Evolutionary conservation across 352 stramenopile genomes (phyloP).

Genomic region (Phytophthora constricta): DNA sequence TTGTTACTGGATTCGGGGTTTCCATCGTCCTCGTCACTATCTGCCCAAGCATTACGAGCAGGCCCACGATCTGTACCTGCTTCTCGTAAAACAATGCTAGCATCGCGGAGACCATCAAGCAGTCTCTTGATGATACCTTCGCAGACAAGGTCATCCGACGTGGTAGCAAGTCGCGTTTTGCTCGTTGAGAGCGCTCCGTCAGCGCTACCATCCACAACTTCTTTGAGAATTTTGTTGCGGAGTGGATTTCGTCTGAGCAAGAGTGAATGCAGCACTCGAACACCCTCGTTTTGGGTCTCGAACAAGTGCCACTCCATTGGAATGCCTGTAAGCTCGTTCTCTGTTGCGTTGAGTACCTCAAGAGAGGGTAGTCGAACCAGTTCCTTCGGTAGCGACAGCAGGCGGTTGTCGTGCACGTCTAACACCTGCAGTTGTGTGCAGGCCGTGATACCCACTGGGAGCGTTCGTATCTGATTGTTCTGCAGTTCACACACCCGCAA

Average conservation of each 20-base stretch:
- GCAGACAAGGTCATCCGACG: conserved; percentile 38
- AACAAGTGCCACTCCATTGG: conserved; percentile 63
- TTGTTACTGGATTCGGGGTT: background rate
- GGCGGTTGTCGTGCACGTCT: conserved; percentile 57
- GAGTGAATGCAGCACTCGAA: conserved; percentile 48
- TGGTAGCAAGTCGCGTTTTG: conserved; percentile 1
- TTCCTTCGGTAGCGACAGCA: conserved; percentile 37
- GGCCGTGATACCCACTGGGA: conserved; percentile 42
- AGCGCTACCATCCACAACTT: conserved; percentile 37
- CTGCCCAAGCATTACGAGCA: conserved; percentile 26
- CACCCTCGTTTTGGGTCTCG: conserved; percentile 27
- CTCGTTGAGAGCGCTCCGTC: conserved; percentile 11
- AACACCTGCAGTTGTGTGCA: conserved; percentile 48
- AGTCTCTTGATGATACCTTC: conserved; percentile 61
- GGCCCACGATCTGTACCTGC: background rate
- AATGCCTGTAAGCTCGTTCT: conserved; percentile 54
- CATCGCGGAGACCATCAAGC: conserved; percentile 51
- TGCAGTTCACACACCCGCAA: conserved; percentile 51
- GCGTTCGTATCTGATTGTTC: conserved; percentile 41
- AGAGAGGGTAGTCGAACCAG: conserved; percentile 42
- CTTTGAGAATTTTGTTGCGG: conserved; percentile 32
- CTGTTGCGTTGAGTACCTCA: conserved; percentile 45
- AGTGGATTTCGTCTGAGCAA: conserved; percentile 57
- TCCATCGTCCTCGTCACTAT: conserved; percentile 34
- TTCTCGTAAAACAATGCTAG: conserved; percentile 18